These are phyloP conservation scores for Penicillium egyptiacum DNA, from an alignment of 495 filamentous ascomycete genomes.

Conservation along the genomic window DNA sequence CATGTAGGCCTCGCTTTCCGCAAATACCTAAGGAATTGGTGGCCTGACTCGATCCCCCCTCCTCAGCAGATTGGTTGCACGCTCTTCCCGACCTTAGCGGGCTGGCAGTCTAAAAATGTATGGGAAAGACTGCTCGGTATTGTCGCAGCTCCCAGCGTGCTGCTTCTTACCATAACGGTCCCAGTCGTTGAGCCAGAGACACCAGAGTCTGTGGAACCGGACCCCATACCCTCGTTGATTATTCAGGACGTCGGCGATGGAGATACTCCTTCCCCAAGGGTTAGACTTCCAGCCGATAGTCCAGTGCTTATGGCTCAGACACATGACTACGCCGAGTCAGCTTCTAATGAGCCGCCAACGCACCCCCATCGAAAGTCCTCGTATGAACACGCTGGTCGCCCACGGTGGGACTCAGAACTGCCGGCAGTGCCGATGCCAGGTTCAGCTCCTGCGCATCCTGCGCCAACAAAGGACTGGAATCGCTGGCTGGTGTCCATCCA, in stretches of 20 bases:
- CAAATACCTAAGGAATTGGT: constrained; percentile 53
- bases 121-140: constrained; percentile 78
- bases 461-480: constrained; percentile 65
- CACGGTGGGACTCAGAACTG: constrained; percentile 45
- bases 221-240: constrained; percentile 41
- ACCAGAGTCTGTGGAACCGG: constrained; percentile 42
- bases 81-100: constrained; percentile 83
- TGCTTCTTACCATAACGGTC: constrained; percentile 87
- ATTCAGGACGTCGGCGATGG: constrained; percentile 33
- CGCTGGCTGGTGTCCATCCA: constrained; percentile 86
- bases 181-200: constrained; percentile 77
- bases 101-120: constrained; percentile 71
- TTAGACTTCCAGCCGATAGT: constrained; percentile 47
- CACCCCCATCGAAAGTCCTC: constrained; percentile 22
- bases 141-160: constrained; percentile 82
- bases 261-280: constrained; percentile 26
- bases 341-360: constrained; percentile 11
- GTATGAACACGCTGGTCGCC: constrained; percentile 17
- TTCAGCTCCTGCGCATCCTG: constrained; percentile 17
- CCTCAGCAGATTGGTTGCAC: constrained; percentile 69
- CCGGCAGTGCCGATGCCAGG: constrained; percentile 30
- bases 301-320: constrained; percentile 32
- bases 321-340: constrained; percentile 11
- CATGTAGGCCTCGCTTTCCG: constrained; percentile 16
- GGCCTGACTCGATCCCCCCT: constrained; percentile 69